phyloP scores from a whole-genome alignment of 306 rosid species.

The Vachellia pachyceras region DNA sequence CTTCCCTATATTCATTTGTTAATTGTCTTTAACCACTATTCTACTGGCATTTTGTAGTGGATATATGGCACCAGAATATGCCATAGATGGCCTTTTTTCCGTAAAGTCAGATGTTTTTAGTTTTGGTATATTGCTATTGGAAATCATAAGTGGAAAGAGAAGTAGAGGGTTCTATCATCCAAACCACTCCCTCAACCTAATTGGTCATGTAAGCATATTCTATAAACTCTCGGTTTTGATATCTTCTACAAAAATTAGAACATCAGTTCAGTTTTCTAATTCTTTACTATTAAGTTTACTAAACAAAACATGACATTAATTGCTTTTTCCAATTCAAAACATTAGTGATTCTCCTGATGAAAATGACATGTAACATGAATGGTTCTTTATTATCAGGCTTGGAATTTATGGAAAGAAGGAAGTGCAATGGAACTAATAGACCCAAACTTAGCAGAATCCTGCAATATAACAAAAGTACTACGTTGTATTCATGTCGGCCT shows the following conservation, averaged over 20 bases:
- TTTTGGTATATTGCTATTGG: slow-evolving; percentile 56
- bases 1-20: neutral
- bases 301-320: too few relatives aligned
- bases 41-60: slow-evolving; percentile 32
- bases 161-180: slow-evolving; percentile 47
- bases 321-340: neutral
- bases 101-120: slow-evolving; percentile 47
- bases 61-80: slow-evolving; percentile 71
- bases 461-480: slow-evolving; percentile 30
- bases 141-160: slow-evolving; percentile 63
- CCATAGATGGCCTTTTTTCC: slow-evolving; percentile 51
- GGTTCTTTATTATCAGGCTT: slow-evolving; percentile 45
- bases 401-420: slow-evolving; percentile 59
- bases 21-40: neutral
- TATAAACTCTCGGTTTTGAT: neutral
- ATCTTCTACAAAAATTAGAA: neutral
- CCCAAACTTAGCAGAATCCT: slow-evolving; percentile 33
- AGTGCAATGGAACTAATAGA: slow-evolving; percentile 53
- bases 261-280: too few relatives aligned
- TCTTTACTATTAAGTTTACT: too few relatives aligned
- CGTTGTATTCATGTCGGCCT: slow-evolving; percentile 63
- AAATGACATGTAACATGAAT: neutral
- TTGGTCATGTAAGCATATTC: slow-evolving; percentile 52
- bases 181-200: slow-evolving; percentile 43
- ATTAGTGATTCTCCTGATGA: neutral